Evolutionary conservation across 805 yeast genomes (phyloP), one percentile per base, ranked within the genome.

Genomic region (Hanseniaspora jakobsenii): DNA sequence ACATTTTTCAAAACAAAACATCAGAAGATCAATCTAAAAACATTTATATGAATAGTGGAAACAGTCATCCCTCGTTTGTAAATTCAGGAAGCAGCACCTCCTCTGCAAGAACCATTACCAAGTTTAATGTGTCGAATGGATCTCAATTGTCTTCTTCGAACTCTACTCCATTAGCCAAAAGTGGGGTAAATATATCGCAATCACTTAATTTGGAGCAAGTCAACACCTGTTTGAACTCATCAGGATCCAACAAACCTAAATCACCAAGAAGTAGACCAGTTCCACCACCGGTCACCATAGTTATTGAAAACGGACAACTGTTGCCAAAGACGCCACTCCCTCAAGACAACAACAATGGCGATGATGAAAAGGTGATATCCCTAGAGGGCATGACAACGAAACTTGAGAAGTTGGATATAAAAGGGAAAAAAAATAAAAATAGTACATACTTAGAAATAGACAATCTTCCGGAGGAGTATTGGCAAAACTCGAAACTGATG

Each of bases 381-480:
- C 17, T 34, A 27, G 29, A 41, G 22, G 35, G 38, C 9, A 38
- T 44, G 37, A 31, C 41, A 6, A 29, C 36, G 14, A 32, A 37
- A 16, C 23, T 44, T 7, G 47, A 44, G 18, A 32, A 44, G 17
- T 14, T 40, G 10, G 36, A 44, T 8, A 27, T 44, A 23, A 38
- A 34, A 19, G 18, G 23, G 24, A 32, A 23, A 14, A 24, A 29
- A 6, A 10, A 18, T 8, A 24, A 26, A 21, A 4, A 3, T 26
- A 21, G 14, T 4, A 21, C 2, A n/a, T 32, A 23, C 3, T 17
- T 24, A 14, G 74, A 68, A 47, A 68, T 77, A 18, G 71, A 69
- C 38, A 73, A 74, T 29, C 58, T 84, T 37, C 78, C 78, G 22
- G 85, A 81, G 39, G 75, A 73, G 13, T 85, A 78, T 41, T 87